phyloP scores from a whole-genome alignment of 441 rosid genomes.

The Mallotus japonicus region DNA sequence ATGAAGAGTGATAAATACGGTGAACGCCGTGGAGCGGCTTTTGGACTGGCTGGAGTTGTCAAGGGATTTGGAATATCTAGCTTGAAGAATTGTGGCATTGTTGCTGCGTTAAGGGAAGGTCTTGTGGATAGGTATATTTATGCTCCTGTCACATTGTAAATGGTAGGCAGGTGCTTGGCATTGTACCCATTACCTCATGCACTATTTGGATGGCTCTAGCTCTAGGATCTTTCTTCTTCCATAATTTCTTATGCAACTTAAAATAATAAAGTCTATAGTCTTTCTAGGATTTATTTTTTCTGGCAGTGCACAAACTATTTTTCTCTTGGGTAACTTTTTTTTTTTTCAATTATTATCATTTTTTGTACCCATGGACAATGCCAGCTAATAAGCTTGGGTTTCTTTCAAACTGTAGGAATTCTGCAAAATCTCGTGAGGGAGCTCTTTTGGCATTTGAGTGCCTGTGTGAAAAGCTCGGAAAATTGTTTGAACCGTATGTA shows the following conservation, averaged over 20 bases:
- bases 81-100: conserved; percentile 79
- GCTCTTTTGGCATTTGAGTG: conserved; percentile 96
- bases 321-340: not conserved
- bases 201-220: too few relatives aligned
- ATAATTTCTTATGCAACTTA: not conserved
- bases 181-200: not conserved
- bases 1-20: conserved; percentile 97
- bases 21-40: conserved; percentile 99
- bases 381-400: conserved; percentile 8
- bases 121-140: conserved; percentile 71
- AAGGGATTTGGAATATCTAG: conserved; percentile 93
- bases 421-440: conserved; percentile 97
- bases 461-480: conserved; percentile 93
- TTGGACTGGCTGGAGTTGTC: conserved; percentile 95
- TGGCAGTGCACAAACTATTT: not conserved
- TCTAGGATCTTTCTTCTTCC: not conserved
- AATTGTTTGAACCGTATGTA: conserved; percentile 96
- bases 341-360: not conserved
- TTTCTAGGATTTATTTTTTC: too few relatives aligned
- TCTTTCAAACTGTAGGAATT: conserved; percentile 54
- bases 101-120: conserved; percentile 61
- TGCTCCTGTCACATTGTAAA: not conserved
- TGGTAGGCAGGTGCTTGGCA: not conserved
- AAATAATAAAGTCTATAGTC: too few relatives aligned
- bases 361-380: not conserved